A percentile compares a stretch with the other conserved stretches of the same genome.
Evolutionary conservation across 148 eudicot genomes (phyloP).

Genomic region (Camellia sinensis): DNA sequence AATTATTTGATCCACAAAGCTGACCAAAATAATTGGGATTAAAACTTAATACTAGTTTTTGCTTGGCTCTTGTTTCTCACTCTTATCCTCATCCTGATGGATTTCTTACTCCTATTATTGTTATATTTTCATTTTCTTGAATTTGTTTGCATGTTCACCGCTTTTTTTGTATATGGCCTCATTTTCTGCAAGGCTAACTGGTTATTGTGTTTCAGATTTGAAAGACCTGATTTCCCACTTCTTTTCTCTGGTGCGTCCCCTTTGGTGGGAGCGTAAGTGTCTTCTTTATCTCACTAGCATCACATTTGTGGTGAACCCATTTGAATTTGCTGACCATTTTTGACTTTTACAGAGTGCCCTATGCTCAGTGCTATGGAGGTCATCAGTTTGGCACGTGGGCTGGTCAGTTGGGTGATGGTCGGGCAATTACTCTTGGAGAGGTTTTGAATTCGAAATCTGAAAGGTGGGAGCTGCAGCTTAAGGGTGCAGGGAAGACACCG

Average conservation of each 20-base stretch:
- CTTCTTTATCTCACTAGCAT: not conserved
- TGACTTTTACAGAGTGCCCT: constrained; percentile 53
- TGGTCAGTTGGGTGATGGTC: constrained; percentile 99
- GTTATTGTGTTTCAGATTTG: constrained; percentile 52
- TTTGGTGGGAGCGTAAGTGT: constrained; percentile 74
- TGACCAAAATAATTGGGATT: not conserved
- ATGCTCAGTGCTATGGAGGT: constrained; percentile 99
- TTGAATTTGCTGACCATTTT: constrained; percentile 1
- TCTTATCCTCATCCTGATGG: not conserved
- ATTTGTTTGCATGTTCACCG: not conserved
- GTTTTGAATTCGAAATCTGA: constrained; percentile 69
- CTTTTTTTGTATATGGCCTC: not conserved
- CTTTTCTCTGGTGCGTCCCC: constrained; percentile 78
- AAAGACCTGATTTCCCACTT: constrained; percentile 77
- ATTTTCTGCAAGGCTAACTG: constrained; percentile 9
- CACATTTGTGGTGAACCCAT: constrained; percentile 1
- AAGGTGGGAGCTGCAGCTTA: constrained; percentile 97
- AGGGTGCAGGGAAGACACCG: constrained; percentile 98
- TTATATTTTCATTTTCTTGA: not conserved
- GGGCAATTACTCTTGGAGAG: constrained; percentile 94
- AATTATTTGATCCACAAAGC: constrained; percentile 3
- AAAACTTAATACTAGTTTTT: not conserved
- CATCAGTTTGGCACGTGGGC: constrained; percentile 99
- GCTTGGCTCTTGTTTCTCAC: not conserved
- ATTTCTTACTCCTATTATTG: not conserved